Percentiles rank a stretch among this genome's conserved stretches.
Evolutionary conservation across 257 asterid species (phyloP).

Genomic region (Rhazya stricta): DNA sequence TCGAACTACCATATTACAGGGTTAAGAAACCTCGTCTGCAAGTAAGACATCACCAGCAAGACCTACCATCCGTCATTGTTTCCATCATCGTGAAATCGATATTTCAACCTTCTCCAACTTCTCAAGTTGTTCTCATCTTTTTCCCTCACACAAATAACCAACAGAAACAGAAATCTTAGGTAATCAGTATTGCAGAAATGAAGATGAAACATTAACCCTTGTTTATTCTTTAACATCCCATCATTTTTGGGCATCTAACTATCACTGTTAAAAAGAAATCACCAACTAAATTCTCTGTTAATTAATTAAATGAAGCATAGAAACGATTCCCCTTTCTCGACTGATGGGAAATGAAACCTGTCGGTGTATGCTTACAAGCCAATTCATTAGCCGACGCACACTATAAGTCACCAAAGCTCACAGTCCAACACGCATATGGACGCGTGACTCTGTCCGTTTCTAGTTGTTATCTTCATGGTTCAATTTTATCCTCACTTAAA

Average conservation of each 20-base stretch:
- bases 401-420: not conserved
- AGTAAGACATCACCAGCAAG: not conserved
- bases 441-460: not conserved
- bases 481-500: no score
- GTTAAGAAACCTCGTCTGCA: not conserved
- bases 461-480: no score
- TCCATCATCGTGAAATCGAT: constrained; percentile 4
- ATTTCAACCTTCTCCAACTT: constrained; percentile 14
- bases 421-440: not conserved
- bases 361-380: constrained; percentile 11
- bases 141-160: not conserved
- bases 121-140: no score
- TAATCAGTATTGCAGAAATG: no score
- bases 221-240: no score
- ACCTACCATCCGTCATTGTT: not conserved
- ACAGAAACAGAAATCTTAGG: not conserved
- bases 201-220: no score
- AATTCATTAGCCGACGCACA: not conserved
- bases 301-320: not conserved
- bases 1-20: not conserved
- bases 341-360: not conserved
- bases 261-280: no score
- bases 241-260: no score
- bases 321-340: not conserved
- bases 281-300: not conserved